Conservation (phyloP, 768 basidiomycete genomes). For the Lentinula boryana region DNA sequence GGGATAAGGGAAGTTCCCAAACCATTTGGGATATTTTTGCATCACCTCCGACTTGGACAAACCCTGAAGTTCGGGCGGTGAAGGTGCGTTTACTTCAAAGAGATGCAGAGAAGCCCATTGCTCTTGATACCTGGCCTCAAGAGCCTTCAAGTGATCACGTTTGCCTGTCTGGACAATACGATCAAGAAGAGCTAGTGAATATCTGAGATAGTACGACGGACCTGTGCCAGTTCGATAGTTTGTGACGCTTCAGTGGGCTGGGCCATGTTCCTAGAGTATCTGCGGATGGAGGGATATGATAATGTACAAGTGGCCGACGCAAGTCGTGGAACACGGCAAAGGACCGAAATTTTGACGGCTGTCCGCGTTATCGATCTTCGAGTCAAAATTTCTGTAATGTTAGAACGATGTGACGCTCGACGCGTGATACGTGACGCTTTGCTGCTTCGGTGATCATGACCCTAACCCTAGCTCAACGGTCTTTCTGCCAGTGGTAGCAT, state of each 20-base stretch:
- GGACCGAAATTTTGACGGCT: not conserved
- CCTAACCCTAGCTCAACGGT: not conserved
- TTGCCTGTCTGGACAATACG: conserved; percentile 73
- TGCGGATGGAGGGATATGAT: not conserved
- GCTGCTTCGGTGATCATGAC: not conserved
- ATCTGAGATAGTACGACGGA: conserved; percentile 15
- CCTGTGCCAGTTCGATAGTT: conserved; percentile 64
- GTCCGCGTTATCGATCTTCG: conserved; percentile 1
- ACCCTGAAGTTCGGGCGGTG: conserved; percentile 55
- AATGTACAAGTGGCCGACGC: not conserved
- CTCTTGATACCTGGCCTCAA: conserved; percentile 83
- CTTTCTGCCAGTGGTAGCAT: not conserved
- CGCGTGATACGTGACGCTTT: not conserved
- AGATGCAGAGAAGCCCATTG: conserved; percentile 71
- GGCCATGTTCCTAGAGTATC: not conserved
- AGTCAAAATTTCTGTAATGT: not conserved
- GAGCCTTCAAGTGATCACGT: conserved; percentile 75
- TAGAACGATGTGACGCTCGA: not conserved
- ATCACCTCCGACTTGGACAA: conserved; percentile 61
- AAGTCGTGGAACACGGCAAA: conserved; percentile 3
- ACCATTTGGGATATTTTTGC: conserved; percentile 89
- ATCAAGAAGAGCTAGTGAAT: conserved; percentile 7
- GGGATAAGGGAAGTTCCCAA: conserved; percentile 92
- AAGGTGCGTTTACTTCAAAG: conserved; percentile 84
- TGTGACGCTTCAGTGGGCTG: conserved; percentile 25